Conservation (phyloP, 495 filamentous ascomycete genomes). For the Aspergillus bridgeri region DNA sequence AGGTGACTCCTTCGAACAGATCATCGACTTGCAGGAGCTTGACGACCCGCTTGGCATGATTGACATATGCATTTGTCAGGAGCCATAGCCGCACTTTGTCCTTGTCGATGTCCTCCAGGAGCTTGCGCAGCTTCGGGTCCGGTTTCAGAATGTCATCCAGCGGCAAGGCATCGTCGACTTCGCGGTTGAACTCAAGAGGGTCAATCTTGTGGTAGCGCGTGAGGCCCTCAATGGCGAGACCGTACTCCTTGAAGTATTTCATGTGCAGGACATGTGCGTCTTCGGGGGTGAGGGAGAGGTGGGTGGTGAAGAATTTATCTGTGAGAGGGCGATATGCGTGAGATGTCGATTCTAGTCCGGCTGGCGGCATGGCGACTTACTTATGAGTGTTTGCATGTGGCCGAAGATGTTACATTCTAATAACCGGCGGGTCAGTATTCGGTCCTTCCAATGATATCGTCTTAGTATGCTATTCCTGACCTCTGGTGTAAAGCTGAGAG, state of each 20-base stretch:
- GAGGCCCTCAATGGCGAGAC: slow-evolving; percentile 92
- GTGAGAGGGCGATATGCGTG: neutral
- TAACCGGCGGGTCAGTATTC: slow-evolving; percentile 10
- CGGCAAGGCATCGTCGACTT: slow-evolving; percentile 93
- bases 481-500: slow-evolving; percentile 52
- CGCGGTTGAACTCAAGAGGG: slow-evolving; percentile 86
- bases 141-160: slow-evolving; percentile 79
- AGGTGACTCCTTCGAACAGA: slow-evolving; percentile 89
- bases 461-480: slow-evolving; percentile 20
- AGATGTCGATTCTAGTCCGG: neutral
- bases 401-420: slow-evolving; percentile 67
- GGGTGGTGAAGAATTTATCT: slow-evolving; percentile 77
- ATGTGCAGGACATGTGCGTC: slow-evolving; percentile 80
- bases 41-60: slow-evolving; percentile 78
- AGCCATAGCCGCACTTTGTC: slow-evolving; percentile 86
- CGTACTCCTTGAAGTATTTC: slow-evolving; percentile 93
- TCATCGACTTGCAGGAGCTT: slow-evolving; percentile 77
- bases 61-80: slow-evolving; percentile 94
- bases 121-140: slow-evolving; percentile 64
- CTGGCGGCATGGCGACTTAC: slow-evolving; percentile 23
- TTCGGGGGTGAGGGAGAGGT: slow-evolving; percentile 66
- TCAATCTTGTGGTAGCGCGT: slow-evolving; percentile 95
- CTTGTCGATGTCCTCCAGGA: slow-evolving; percentile 76
- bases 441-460: neutral
- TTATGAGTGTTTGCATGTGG: slow-evolving; percentile 68